A percentile compares a stretch with the other conserved stretches of the same genome.
These are phyloP conservation scores for Aurantiochytrium sp. DNA, from an alignment of 108 stramenopile genomes.

Conservation along the genomic window DNA sequence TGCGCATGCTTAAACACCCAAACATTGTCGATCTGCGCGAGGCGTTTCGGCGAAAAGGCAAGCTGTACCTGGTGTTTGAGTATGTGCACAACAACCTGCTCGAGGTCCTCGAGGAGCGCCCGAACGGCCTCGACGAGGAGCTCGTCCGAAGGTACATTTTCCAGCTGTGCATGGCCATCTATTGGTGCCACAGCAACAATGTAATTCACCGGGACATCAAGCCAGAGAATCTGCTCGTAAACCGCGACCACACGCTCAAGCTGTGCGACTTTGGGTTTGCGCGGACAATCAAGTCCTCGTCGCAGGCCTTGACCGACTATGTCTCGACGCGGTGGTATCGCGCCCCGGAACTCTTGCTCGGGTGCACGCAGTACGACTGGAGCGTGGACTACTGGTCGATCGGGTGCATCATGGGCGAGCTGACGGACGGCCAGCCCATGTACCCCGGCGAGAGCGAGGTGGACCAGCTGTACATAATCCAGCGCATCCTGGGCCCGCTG, in stretches of 20 bases:
- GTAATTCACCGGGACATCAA: conserved; percentile 69
- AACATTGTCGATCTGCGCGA: conserved; percentile 63
- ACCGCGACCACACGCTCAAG: conserved; percentile 54
- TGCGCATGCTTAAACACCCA: conserved; percentile 61
- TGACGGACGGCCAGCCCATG: conserved; percentile 64
- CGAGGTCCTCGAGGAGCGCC: conserved; percentile 60
- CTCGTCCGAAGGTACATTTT: conserved; percentile 47
- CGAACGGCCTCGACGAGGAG: conserved; percentile 40
- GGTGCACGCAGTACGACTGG: conserved; percentile 49
- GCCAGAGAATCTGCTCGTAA: conserved; percentile 63
- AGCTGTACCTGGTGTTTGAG: conserved; percentile 66
- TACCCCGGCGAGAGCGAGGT: conserved; percentile 68
- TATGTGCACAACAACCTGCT: conserved; percentile 63
- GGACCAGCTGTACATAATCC: conserved; percentile 68
- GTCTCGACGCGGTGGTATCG: conserved; percentile 71
- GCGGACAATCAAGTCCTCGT: conserved; percentile 35
- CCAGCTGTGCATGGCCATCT: conserved; percentile 64
- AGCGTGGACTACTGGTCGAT: conserved; percentile 68
- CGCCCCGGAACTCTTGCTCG: conserved; percentile 66
- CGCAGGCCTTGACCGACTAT: conserved; percentile 57
- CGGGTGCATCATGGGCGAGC: conserved; percentile 70
- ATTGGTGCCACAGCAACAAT: conserved; percentile 60
- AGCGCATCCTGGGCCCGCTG: conserved; percentile 45
- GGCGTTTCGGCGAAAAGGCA: conserved; percentile 57
- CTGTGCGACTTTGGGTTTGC: conserved; percentile 71